Base-by-base conservation (phyloP, 768 basidiomycete genomes). In the Leucocoprinus leucothites region DNA sequence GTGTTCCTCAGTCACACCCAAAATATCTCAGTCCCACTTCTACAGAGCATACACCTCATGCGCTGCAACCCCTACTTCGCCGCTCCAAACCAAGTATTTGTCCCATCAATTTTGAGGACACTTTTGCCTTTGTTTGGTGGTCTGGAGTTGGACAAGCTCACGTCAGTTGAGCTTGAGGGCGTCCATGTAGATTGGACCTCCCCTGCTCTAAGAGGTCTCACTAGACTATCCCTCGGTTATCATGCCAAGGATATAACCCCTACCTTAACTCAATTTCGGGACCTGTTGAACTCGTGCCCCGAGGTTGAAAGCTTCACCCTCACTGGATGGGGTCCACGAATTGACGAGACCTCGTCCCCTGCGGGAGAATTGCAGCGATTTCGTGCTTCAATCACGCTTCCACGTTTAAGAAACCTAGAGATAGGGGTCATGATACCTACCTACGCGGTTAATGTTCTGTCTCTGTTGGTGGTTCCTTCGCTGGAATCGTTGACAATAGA, bases 51-150 rank as follows among this genome's bases (percentile, higher is more conserved):
- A 28, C 70, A 70, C 3, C 71, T 85, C 1, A 75, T 77, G 16
- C 73, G 84, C 21, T 85, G 83, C 63, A 85, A 85, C 61, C 80
- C 78, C 3, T 85, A 78, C 65, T 77, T 82, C 49, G 80, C 79
- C 2, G 63, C 67, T 8, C 71, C 64, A 28, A 78, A 73, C 5
- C 73, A 75, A 50, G 50, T 52, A 0, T 85, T 85, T 62, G 64
- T 67, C 13, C 84, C 84, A 2, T 55, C 64, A 3, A 58, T 59
- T 11, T 67, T 82, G 35, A 69, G 68, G 9, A 50, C 54, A 9
- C 77, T 78, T 1, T 49, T 84, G 0, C 63, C 71, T 0, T 68
- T 84, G 48, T 82, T 85, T 57, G 76, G 76, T 3, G 77, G 76
- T 3, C 22, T 31, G 4, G n/a, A 35, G 1, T 47, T 58, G 5